Evolutionary conservation across 768 basidiomycete genomes (phyloP), one percentile per base, ranked within the genome.

Genomic region (Scleroderma bovista): DNA sequence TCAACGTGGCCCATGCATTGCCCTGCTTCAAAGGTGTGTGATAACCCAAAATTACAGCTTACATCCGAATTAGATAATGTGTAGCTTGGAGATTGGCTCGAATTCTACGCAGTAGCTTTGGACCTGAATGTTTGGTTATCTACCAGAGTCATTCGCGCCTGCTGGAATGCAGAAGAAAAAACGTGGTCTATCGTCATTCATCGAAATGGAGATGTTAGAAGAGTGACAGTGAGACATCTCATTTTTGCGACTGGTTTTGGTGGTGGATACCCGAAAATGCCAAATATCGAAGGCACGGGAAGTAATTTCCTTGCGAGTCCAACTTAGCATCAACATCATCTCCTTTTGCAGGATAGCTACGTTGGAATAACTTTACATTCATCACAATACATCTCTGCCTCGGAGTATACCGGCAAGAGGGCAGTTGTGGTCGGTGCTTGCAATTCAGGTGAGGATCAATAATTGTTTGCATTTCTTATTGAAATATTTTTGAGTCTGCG

Each of bases 121-220:
- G 84, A 85, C 51, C 58, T 87, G 8, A 77, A 82, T 54, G 74
- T 82, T 16, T 84, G 81, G 84, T 75, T 73, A 0, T 75, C 75
- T 0, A 67, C 77, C 2, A 70, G 61, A 15, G 63, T 78, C 20
- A 60, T 50, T 1, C 63, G 56, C 12, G 61, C 73, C 7, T 53
- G 37, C 0, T 74, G 72, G 58, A 61, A 71, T 55, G 61, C 65
- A 22, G 60, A 60, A 29, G 66, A 62, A 23, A 59, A 60, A 31
- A 66, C 60, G 6, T 83, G 80, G 80, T 58, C 63, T 20, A 71
- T 79, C 23, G 60, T 54, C 1, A 53, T 81, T 43, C 52, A 60
- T 22, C 64, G 69, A 15, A 56, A 51, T 11, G 65, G 52, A 31
- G 65, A 32, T 56, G 60, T 16, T 52, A 75, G 46, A 59, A 52